These are phyloP conservation scores for Ocimum tenuiflorum DNA, from an alignment of 257 asterid genomes.

Conservation along the genomic window DNA sequence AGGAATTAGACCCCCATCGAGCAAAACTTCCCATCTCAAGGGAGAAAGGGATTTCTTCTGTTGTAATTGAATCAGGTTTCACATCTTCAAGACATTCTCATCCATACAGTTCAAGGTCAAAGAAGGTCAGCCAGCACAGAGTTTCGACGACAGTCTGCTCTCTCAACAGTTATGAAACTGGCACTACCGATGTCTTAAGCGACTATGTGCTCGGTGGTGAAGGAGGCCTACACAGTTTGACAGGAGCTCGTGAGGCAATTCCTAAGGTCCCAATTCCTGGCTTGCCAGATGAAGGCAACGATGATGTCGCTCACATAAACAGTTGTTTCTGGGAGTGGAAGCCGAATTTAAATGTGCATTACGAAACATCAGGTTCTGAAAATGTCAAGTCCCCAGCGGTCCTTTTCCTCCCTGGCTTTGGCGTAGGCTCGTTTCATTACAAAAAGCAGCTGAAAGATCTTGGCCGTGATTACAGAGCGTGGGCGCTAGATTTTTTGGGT, in stretches of 20 bases:
- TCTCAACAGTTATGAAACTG: slow-evolving; percentile 29
- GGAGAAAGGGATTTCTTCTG: slow-evolving; percentile 21
- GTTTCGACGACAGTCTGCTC: slow-evolving; percentile 25
- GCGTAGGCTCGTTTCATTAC: slow-evolving; percentile 94
- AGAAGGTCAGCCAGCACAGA: slow-evolving; percentile 13
- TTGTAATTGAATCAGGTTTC: slow-evolving; percentile 18
- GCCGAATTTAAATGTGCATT: slow-evolving; percentile 71
- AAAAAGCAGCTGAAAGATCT: slow-evolving; percentile 86
- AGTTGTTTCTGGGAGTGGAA: slow-evolving; percentile 83
- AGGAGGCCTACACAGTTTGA: slow-evolving; percentile 22
- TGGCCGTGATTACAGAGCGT: slow-evolving; percentile 69
- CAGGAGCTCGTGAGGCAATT: slow-evolving; percentile 30
- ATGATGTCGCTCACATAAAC: slow-evolving; percentile 48
- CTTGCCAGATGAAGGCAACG: slow-evolving; percentile 51
- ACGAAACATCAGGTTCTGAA: slow-evolving; percentile 65
- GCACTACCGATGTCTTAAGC: slow-evolving; percentile 33
- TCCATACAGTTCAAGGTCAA: slow-evolving; percentile 21
- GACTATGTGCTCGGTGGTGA: slow-evolving; percentile 51
- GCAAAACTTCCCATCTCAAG: slow-evolving; percentile 28
- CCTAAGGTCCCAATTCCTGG: slow-evolving; percentile 72
- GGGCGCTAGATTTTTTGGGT: slow-evolving; percentile 85
- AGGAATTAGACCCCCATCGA: slow-evolving; percentile 24
- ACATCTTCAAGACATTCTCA: slow-evolving; percentile 22
- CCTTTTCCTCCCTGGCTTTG: slow-evolving; percentile 93
- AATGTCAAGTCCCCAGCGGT: slow-evolving; percentile 66